These are phyloP conservation scores for Beverwykella pulmonaria DNA, from an alignment of 495 filamentous ascomycete species.

Conservation along the genomic window DNA sequence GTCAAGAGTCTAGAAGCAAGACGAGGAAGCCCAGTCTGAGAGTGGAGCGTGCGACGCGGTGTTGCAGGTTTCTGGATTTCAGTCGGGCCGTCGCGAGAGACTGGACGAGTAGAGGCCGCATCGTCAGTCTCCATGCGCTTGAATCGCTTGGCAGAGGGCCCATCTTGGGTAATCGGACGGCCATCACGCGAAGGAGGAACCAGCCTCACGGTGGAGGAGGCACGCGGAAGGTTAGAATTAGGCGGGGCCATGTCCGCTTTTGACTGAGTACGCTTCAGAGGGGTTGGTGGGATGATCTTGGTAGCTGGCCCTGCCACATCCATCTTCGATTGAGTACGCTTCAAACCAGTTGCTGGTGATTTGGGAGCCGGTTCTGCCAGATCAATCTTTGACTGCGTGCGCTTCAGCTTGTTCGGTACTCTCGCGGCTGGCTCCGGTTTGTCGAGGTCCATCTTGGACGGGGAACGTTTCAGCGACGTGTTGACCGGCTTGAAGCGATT, in stretches of 20 bases:
- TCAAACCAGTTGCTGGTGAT: conserved; percentile 32
- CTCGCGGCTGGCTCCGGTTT: conserved; percentile 49
- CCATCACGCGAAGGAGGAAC: conserved; percentile 23
- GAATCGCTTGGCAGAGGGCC: conserved; percentile 60
- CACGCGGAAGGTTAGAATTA: conserved; percentile 39
- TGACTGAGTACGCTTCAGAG: conserved; percentile 39
- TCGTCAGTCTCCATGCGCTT: conserved; percentile 64
- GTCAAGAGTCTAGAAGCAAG: conserved; percentile 63
- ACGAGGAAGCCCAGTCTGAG: conserved; percentile 46
- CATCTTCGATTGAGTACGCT: conserved; percentile 46
- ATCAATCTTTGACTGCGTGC: conserved; percentile 47
- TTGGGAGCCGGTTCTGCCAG: conserved; percentile 41
- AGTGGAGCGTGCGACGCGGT: conserved; percentile 7
- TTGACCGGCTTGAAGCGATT: conserved; percentile 58
- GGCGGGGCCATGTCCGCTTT: conserved; percentile 49
- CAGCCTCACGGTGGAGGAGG: conserved; percentile 39
- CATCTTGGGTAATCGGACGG: conserved; percentile 16
- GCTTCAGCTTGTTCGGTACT: conserved; percentile 24
- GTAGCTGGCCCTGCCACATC: conserved; percentile 43
- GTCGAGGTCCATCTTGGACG: conserved; percentile 73
- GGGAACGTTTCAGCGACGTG: conserved; percentile 69
- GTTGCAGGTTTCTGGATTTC: conserved; percentile 41
- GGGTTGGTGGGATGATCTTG: background rate
- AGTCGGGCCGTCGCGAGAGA: conserved; percentile 50
- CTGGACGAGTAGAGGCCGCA: conserved; percentile 57